Evolutionary conservation across 2,329 filamentous ascomycete genomes (phyloP), one percentile per base, ranked within the genome.

Genomic region (Sporothrix dimorphospora): DNA sequence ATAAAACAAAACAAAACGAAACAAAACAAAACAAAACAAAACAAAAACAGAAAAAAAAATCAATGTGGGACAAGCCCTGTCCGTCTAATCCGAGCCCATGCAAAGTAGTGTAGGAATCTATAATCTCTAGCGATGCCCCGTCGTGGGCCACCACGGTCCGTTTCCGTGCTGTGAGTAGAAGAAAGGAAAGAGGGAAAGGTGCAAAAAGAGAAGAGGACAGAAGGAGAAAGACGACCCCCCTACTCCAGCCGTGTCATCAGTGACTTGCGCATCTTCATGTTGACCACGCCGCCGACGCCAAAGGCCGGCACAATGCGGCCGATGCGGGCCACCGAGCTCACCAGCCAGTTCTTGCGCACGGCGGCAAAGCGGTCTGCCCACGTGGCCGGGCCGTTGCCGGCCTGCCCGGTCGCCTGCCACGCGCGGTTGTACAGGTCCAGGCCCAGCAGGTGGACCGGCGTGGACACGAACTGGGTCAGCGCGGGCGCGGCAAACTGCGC

Each of bases 281-380:
- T 97, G 12, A 96, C 91, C 12, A 97, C 93, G 0, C 94, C 94
- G 0, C 94, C 94, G 14, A 97, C 86, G 1, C 94, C 94, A 83
- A 95, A 97, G 0, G 94, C 94, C 21, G 94, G 94, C 2, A 97
- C 87, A 76, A 97, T 97, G 78, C 94, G 87, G 73, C 92, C 92
- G 81, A 97, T 91, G 70, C 94, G 84, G 34, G 94, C 94, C 72
- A 88, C 81, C 40, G 89, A 89, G 79, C 92, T 95, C 75, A 91
- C 86, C 21, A 86, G 82, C 90, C 94, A 97, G 78, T 97, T 94
- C 75, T 88, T 85, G 72, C 87, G 84, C n/a, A 97, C 89, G 70
- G 89, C 86, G 0, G 81, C 78, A 79, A 88, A 87, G n/a, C 94
- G 84, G n/a, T 93, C 88, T 24, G 80, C 79, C 82, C 87, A 86